Conservation (phyloP, 2,329 filamentous ascomycete species). For the Aurifilum marmelostoma region DNA sequence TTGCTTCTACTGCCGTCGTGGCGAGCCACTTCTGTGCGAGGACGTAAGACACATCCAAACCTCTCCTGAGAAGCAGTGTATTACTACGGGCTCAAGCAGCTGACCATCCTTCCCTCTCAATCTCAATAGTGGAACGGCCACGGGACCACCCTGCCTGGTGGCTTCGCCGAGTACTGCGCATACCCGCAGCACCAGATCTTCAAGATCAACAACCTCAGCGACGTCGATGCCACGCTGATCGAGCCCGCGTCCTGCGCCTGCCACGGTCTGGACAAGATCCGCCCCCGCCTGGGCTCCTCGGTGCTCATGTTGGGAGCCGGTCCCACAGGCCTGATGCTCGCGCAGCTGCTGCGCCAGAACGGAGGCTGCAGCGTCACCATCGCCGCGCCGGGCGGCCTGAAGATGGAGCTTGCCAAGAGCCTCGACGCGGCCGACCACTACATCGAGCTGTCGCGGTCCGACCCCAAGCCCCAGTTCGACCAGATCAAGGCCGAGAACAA, state of each 20-base stretch:
- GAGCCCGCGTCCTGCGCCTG: constrained; percentile 74
- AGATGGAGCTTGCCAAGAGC: constrained; percentile 69
- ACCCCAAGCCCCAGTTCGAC: constrained; percentile 62
- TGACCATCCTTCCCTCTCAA: constrained; percentile 14
- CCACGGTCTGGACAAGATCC: constrained; percentile 71
- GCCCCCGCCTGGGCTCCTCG: constrained; percentile 65
- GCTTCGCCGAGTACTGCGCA: constrained; percentile 71
- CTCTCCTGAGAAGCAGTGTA: neutral
- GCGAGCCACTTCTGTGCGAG: constrained; percentile 70
- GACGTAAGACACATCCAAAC: constrained; percentile 43
- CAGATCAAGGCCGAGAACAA: constrained; percentile 67
- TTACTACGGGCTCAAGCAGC: neutral
- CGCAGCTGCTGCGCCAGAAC: constrained; percentile 65
- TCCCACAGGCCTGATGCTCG: constrained; percentile 66
- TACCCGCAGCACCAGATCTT: constrained; percentile 61
- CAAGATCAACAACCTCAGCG: constrained; percentile 66
- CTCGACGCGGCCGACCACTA: constrained; percentile 59
- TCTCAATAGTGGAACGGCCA: constrained; percentile 61
- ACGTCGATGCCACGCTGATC: constrained; percentile 70
- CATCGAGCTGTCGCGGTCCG: constrained; percentile 55
- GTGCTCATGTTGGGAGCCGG: constrained; percentile 70
- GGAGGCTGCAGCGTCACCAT: constrained; percentile 72
- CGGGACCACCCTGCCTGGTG: constrained; percentile 69
- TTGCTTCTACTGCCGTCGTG: constrained; percentile 74
- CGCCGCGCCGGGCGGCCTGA: constrained; percentile 69